Conservation (phyloP, 345 rosid genomes). For the Citrus mangshanensis region DNA sequence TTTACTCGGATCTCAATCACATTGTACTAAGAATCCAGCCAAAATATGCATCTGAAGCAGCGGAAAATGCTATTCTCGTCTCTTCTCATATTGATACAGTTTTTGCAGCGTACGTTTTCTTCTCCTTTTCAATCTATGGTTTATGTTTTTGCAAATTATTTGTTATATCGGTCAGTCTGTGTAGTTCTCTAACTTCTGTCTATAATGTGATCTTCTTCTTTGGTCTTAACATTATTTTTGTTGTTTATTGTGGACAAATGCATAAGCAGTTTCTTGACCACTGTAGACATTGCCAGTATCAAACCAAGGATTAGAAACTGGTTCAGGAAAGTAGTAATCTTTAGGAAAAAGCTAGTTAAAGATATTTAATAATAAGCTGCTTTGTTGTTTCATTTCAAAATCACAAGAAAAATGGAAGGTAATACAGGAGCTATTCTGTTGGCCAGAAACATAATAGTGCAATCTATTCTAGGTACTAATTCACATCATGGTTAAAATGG, state of each 20-base stretch:
- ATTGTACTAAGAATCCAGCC: constrained; percentile 69
- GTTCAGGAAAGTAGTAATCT: background rate
- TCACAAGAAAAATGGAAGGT: background rate
- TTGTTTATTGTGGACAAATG: background rate
- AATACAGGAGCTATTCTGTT: background rate
- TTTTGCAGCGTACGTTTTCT: constrained; percentile 68
- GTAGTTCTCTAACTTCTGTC: background rate
- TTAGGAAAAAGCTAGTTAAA: background rate
- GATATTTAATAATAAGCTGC: background rate
- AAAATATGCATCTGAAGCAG: constrained; percentile 69
- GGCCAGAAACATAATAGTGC: background rate
- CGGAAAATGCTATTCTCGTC: constrained; percentile 73
- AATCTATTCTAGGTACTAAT: background rate
- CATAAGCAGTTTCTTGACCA: background rate
- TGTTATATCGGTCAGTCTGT: background rate
- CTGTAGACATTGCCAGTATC: background rate
- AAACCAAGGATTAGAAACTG: background rate
- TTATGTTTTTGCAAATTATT: background rate
- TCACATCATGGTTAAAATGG: background rate
- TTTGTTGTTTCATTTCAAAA: background rate
- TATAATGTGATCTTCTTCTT: background rate
- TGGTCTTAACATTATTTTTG: background rate
- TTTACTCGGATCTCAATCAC: constrained; percentile 82
- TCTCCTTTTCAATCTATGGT: constrained; percentile 12
- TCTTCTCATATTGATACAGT: constrained; percentile 97